Conservation (phyloP, 2,329 filamentous ascomycete genomes). For the Botrytis fabae region DNA sequence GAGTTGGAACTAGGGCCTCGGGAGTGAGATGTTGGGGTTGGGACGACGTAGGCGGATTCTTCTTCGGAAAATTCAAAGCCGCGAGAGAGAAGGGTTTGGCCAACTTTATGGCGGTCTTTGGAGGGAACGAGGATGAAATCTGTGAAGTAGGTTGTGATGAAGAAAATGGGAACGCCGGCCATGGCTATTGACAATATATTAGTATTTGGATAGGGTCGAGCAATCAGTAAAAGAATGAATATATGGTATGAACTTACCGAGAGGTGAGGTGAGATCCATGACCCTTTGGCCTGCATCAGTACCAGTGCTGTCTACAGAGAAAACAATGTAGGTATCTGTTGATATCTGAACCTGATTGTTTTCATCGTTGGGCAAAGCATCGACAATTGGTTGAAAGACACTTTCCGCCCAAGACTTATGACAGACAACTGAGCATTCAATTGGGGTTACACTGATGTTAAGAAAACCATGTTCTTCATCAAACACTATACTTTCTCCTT, state of each 20-base stretch:
- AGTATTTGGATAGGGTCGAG: neutral
- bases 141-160: conserved; percentile 97
- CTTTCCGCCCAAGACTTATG: conserved; percentile 70
- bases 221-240: neutral
- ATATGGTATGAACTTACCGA: conserved; percentile 43
- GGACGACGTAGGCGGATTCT: conserved; percentile 66
- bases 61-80: conserved; percentile 83
- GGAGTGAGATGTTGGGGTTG: conserved; percentile 36
- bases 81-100: conserved; percentile 71
- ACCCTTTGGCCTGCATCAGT: conserved; percentile 90
- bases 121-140: conserved; percentile 92
- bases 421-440: conserved; percentile 92
- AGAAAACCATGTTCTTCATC: conserved; percentile 74
- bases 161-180: conserved; percentile 94
- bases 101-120: conserved; percentile 71
- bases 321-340: conserved; percentile 79
- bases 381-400: conserved; percentile 73
- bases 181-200: conserved; percentile 54
- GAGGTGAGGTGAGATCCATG: conserved; percentile 83
- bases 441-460: conserved; percentile 88
- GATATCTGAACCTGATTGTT: conserved; percentile 68
- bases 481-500: conserved; percentile 49
- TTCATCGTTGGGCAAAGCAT: conserved; percentile 56
- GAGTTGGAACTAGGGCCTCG: conserved; percentile 45
- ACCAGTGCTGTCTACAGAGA: conserved; percentile 86